Evolutionary conservation across 2,329 filamentous ascomycete genomes (phyloP).

Genomic region (Nothophoma quercina): DNA sequence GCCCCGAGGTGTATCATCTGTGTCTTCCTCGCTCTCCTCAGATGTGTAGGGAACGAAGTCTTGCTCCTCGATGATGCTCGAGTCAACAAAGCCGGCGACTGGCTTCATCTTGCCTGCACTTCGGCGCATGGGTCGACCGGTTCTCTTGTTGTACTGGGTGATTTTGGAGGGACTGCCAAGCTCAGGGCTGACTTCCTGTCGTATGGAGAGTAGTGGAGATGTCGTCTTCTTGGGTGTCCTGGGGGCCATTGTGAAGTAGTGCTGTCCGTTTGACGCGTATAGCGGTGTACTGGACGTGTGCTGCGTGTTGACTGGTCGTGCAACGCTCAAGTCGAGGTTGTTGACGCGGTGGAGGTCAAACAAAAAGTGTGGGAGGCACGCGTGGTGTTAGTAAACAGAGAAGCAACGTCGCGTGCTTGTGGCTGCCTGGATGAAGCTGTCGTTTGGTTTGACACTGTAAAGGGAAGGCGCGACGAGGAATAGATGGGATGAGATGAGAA

Average conservation of each 20-base stretch:
- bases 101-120: slow-evolving; percentile 47
- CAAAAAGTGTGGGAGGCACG: background rate
- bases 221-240: background rate
- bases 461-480: slow-evolving; percentile 4
- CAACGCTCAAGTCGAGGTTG: slow-evolving; percentile 4
- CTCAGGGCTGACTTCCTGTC: slow-evolving; percentile 35
- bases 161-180: slow-evolving; percentile 36
- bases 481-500: slow-evolving; percentile 1
- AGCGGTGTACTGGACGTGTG: slow-evolving; percentile 11
- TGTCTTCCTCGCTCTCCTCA: slow-evolving; percentile 43
- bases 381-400: background rate
- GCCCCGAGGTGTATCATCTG: slow-evolving; percentile 22
- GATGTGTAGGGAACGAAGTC: slow-evolving; percentile 37
- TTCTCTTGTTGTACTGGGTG: slow-evolving; percentile 49
- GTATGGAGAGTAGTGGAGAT: background rate
- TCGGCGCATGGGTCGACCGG: slow-evolving; percentile 54
- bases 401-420: slow-evolving; percentile 2
- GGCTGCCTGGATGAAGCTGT: slow-evolving; percentile 4
- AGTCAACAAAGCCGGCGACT: slow-evolving; percentile 52
- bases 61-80: slow-evolving; percentile 43
- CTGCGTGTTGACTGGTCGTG: slow-evolving; percentile 10
- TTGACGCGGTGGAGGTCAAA: slow-evolving; percentile 2
- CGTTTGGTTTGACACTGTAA: slow-evolving; percentile 18
- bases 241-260: slow-evolving; percentile 16
- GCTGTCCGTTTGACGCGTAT: slow-evolving; percentile 8